Evolutionary conservation across 2,329 filamentous ascomycete species (phyloP).

Genomic region (Leptosphaerulina australis): DNA sequence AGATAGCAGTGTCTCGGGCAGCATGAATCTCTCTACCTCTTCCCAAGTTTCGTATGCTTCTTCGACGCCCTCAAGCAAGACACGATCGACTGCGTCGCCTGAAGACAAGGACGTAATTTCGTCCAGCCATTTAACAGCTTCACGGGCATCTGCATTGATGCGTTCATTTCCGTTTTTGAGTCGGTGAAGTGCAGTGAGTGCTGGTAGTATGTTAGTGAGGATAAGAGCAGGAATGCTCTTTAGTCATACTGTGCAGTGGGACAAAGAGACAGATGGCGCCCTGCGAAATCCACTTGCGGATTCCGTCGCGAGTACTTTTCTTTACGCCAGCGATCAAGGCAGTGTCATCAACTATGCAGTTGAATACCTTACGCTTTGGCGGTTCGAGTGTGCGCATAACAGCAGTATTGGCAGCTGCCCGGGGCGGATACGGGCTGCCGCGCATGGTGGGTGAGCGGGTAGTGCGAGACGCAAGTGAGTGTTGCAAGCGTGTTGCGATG

Average conservation of each 20-base stretch:
- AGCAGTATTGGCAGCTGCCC: slow-evolving; percentile 34
- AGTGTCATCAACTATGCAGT: slow-evolving; percentile 60
- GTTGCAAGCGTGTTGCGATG: slow-evolving; percentile 1
- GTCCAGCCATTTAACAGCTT: slow-evolving; percentile 59
- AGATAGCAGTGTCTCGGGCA: slow-evolving; percentile 57
- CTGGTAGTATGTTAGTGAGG: slow-evolving; percentile 42
- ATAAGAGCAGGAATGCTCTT: slow-evolving; percentile 9
- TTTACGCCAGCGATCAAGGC: slow-evolving; percentile 58
- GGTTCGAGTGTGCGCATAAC: slow-evolving; percentile 37
- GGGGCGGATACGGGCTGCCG: slow-evolving; percentile 38
- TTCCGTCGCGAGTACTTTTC: slow-evolving; percentile 58
- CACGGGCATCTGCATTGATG: slow-evolving; percentile 53
- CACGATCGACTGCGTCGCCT: slow-evolving; percentile 40
- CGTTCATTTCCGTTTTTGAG: slow-evolving; percentile 52
- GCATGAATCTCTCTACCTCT: slow-evolving; percentile 56
- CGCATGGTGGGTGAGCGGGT: slow-evolving; percentile 36
- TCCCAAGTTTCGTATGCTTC: slow-evolving; percentile 56
- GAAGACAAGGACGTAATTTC: slow-evolving; percentile 56
- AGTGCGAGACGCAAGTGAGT: slow-evolving; percentile 10
- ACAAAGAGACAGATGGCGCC: slow-evolving; percentile 59
- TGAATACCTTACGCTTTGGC: slow-evolving; percentile 56
- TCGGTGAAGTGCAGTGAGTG: slow-evolving; percentile 54
- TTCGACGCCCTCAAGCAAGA: slow-evolving; percentile 56
- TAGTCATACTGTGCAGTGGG: slow-evolving; percentile 56
- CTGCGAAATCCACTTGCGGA: slow-evolving; percentile 58